Base-by-base conservation (phyloP, 495 filamentous ascomycete genomes). In the Hypoxylon lenormandii region DNA sequence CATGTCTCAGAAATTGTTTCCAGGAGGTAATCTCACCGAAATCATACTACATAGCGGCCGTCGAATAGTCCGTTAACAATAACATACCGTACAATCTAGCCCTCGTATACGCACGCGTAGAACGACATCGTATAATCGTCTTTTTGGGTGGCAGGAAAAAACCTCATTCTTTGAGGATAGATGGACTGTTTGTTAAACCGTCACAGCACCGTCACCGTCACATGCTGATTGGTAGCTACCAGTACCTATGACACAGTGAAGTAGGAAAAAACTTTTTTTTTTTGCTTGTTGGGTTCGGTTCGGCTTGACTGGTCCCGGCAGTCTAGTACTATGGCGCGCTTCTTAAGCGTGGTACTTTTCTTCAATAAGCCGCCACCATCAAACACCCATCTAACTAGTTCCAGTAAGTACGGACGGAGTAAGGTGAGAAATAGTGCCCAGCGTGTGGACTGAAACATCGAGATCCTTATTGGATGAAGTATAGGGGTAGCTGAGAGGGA, bases 1-100 rank as follows among this genome's bases (percentile, higher is more conserved):
- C 43, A 57, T 59, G 66, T 64, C 60, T 70, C 55, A 52, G 19
- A 48, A 58, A 52, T n/a, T 30, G 18, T 51, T 51, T 15, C 50
- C 22, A 43, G n/a, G 28, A 46, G 16, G 12, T 23, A 42, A 42
- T 42, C 6, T 15, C 38, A 42, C 15, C 38, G 12, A 42, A 16
- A 46, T 46, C 16, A 46, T 15, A 13, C 11, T 46, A 22, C 43
- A 46, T 18, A 46, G 15, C 16, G 43, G 15, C 15, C 15, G 43
- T 22, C 16, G 43, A 22, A 22, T 12, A 46, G 18, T 18, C 16
- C 10, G 43, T 46, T 4, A 22, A 33, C 30, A 22, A 12, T 28
- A 50, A 12, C 12, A 16, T 30, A 50, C 23, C 23, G 3, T 26
- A 2, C 1, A 26, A 52, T 19, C 16, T 33, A 10, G 7, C 15